Conservation (phyloP, 2,329 filamentous ascomycete genomes). For the Colletotrichum musicola region DNA sequence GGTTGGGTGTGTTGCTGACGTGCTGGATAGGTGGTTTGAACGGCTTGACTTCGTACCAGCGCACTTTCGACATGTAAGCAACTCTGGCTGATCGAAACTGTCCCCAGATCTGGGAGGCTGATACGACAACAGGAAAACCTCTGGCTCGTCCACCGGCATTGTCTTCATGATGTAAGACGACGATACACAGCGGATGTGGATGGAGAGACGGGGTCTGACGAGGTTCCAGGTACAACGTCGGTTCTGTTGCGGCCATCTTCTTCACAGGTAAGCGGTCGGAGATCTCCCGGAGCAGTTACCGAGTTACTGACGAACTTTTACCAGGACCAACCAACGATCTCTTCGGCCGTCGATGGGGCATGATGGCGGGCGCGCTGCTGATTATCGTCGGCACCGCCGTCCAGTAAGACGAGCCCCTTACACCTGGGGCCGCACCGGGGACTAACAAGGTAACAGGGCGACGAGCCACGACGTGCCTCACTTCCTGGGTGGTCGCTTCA, state of each 20-base stretch:
- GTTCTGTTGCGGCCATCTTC: constrained; percentile 52
- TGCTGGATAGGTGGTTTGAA: constrained; percentile 38
- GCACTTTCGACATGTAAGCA: constrained; percentile 19
- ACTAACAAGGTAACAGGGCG: constrained; percentile 43
- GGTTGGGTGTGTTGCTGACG: neutral
- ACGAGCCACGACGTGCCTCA: constrained; percentile 56
- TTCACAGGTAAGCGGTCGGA: constrained; percentile 13
- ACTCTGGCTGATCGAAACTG: neutral
- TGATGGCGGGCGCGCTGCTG: constrained; percentile 53
- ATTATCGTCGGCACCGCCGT: constrained; percentile 57
- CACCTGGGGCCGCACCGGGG: too few species aligned
- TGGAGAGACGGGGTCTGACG: neutral
- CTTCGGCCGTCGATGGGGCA: constrained; percentile 56
- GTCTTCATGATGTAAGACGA: constrained; percentile 54
- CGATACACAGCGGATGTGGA: neutral
- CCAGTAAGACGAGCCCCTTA: constrained; percentile 36
- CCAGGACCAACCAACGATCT: constrained; percentile 53
- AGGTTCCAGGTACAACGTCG: constrained; percentile 53
- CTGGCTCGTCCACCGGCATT: constrained; percentile 35
- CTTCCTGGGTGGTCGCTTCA: constrained; percentile 64
- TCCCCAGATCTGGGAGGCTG: too few species aligned
- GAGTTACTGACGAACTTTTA: constrained; percentile 48
- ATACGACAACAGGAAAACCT: constrained; percentile 36
- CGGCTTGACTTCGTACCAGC: constrained; percentile 45
- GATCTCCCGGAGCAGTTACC: neutral